phyloP scores from a whole-genome alignment of 371 early-diverging fungal species.

The Rhizomucor pusillus region DNA sequence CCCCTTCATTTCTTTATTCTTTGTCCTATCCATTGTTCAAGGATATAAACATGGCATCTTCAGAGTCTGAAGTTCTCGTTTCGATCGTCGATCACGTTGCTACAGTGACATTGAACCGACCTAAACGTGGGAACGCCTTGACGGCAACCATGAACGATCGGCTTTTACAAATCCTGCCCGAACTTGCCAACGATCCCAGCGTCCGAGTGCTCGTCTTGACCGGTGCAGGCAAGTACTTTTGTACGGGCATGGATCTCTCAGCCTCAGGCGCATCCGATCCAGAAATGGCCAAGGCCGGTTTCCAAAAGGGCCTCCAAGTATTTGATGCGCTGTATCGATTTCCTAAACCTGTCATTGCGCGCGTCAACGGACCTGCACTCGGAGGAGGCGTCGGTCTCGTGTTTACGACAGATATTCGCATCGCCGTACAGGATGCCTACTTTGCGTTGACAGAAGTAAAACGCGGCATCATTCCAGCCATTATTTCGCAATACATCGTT shows the following conservation, averaged over 20 bases:
- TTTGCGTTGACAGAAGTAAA: slow-evolving; percentile 67
- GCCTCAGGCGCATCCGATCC: slow-evolving; percentile 23
- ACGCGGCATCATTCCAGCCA: slow-evolving; percentile 69
- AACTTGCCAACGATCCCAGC: slow-evolving; percentile 42
- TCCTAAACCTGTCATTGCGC: slow-evolving; percentile 65
- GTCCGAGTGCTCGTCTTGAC: slow-evolving; percentile 64
- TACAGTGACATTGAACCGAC: slow-evolving; percentile 57
- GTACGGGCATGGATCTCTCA: slow-evolving; percentile 71
- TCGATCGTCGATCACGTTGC: slow-evolving; percentile 39
- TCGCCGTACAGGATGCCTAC: slow-evolving; percentile 47
- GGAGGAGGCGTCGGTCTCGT: slow-evolving; percentile 74
- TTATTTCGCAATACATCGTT: slow-evolving; percentile 69
- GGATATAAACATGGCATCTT: slow-evolving; percentile 1
- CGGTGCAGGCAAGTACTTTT: slow-evolving; percentile 72
- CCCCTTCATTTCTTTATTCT: neutral
- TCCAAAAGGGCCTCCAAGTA: slow-evolving; percentile 28
- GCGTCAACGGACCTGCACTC: slow-evolving; percentile 69
- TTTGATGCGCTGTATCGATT: slow-evolving; percentile 46
- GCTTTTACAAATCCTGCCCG: slow-evolving; percentile 40
- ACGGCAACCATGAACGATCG: slow-evolving; percentile 49
- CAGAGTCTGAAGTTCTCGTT: slow-evolving; percentile 16
- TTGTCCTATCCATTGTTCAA: slow-evolving; percentile 2
- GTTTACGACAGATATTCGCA: slow-evolving; percentile 64
- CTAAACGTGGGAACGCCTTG: slow-evolving; percentile 62
- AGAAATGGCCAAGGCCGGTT: slow-evolving; percentile 27